Conservation (phyloP, 2,329 filamentous ascomycete genomes). For the Beauveria pseudobassiana region DNA sequence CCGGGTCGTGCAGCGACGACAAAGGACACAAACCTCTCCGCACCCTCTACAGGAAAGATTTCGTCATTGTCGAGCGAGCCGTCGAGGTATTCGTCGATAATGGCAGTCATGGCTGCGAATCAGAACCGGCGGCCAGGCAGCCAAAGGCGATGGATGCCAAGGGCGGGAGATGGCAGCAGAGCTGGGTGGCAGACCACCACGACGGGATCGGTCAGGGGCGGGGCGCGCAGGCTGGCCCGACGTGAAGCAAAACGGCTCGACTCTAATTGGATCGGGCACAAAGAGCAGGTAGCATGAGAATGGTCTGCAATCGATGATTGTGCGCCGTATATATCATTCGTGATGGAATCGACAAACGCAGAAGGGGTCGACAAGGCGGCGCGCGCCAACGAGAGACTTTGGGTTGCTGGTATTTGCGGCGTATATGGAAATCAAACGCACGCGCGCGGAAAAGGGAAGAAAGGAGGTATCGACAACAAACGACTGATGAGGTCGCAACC, state of each 20-base stretch:
- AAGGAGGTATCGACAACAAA: not conserved
- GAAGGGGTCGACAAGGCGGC: not conserved
- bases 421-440: not conserved
- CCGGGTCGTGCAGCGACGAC: not conserved
- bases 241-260: not conserved
- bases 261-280: not conserved
- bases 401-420: not conserved
- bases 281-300: not conserved
- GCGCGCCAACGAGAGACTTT: not conserved
- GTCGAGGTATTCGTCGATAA: constrained; percentile 56
- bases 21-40: constrained; percentile 61
- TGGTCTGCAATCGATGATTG: not conserved
- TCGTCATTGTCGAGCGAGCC: constrained; percentile 70
- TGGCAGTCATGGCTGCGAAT: constrained; percentile 34
- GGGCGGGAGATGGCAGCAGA: constrained; percentile 3
- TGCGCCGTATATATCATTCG: not conserved
- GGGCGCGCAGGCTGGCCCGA: not conserved
- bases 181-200: not conserved
- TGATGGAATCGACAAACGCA: not conserved
- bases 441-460: not conserved
- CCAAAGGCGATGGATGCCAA: not conserved
- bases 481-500: not conserved
- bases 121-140: not conserved
- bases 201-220: constrained; percentile 1
- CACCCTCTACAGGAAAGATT: constrained; percentile 84